Evolutionary conservation across 2,329 filamentous ascomycete species (phyloP).

Genomic region (Sporothrix schenckii): DNA sequence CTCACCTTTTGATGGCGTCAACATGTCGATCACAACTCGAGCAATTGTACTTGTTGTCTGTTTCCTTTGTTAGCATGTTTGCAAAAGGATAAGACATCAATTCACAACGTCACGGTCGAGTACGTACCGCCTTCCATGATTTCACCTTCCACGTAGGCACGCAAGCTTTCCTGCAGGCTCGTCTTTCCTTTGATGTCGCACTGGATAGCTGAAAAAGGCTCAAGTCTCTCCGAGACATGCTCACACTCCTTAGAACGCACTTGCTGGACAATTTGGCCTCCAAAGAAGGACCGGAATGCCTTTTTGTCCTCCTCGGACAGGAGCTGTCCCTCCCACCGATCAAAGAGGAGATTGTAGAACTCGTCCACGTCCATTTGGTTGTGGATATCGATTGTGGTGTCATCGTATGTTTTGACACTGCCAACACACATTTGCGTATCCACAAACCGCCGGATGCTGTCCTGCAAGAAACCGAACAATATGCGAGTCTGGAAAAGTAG

Average conservation of each 20-base stretch:
- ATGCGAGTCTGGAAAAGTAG: slow-evolving; percentile 77
- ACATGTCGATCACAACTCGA: slow-evolving; percentile 86
- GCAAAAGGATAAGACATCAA: not conserved
- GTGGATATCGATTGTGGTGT: slow-evolving; percentile 78
- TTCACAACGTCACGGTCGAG: not conserved
- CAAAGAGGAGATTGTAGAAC: slow-evolving; percentile 93
- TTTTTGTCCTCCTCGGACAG: slow-evolving; percentile 67
- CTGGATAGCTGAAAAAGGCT: slow-evolving; percentile 92
- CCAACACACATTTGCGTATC: slow-evolving; percentile 73
- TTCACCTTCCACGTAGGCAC: slow-evolving; percentile 95
- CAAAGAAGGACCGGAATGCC: slow-evolving; percentile 79
- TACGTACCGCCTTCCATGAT: slow-evolving; percentile 82
- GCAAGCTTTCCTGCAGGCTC: slow-evolving; percentile 80
- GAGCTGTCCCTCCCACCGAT: slow-evolving; percentile 85
- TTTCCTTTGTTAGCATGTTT: not conserved
- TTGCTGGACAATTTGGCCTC: slow-evolving; percentile 89
- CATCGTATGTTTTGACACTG: slow-evolving; percentile 80
- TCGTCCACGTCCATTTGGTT: slow-evolving; percentile 98
- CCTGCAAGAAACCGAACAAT: slow-evolving; percentile 84
- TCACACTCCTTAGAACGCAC: slow-evolving; percentile 93
- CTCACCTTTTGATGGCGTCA: slow-evolving; percentile 81
- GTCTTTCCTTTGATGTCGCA: slow-evolving; percentile 94
- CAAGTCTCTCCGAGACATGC: slow-evolving; percentile 87
- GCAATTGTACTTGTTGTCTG: slow-evolving; percentile 97
- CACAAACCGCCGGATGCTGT: slow-evolving; percentile 71